Evolutionary conservation across 1,284 basidiomycete species (phyloP), one percentile per base, ranked within the genome.

Genomic region (Polyporus tsugae): DNA sequence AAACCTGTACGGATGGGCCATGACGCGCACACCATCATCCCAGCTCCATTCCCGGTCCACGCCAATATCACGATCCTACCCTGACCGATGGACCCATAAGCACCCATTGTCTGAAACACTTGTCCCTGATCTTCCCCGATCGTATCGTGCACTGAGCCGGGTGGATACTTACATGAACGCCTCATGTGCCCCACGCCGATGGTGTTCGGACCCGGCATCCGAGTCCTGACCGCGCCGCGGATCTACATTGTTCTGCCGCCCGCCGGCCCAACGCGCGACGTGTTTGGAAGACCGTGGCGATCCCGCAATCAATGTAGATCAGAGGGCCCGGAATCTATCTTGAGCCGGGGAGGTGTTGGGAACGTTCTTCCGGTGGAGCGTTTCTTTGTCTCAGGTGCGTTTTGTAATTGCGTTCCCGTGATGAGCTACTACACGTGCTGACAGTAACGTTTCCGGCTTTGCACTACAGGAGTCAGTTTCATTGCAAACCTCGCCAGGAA

Each of bases 21-120:
- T 55, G 15, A 35, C 52, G 52, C 52, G 52, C 10, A 25, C 22
- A 11, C 25, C 11, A 11, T 17, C 52, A 6, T 5, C 52, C 10
- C 11, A 3, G 25, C 52, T 55, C 52, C 52, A 55, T 55, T 55
- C 52, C 52, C 29, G 29, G 15, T 22, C n/a, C 46, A 25, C 7
- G 22, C 22, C 9, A 7, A 53, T 53, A 13, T 17, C 52, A 33
- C 9, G 25, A 33, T 33, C 52, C 33, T 17, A 33, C 52, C 52
- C 25, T 55, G 52, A 55, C 17, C 29, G 25, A 29, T 35, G 52
- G 52, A 55, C 52, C 52, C 52, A 55, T 35, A 55, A 17, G 52
- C 52, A 55, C 52, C 52, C 52, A 55, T 55, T 22, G 29, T 5
- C 52, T 29, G n/a, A 53, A 15, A 53, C 29, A 53, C 52, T 25